Conservation (phyloP, 2,329 filamentous ascomycete species). For the Colletotrichum trifolii region DNA sequence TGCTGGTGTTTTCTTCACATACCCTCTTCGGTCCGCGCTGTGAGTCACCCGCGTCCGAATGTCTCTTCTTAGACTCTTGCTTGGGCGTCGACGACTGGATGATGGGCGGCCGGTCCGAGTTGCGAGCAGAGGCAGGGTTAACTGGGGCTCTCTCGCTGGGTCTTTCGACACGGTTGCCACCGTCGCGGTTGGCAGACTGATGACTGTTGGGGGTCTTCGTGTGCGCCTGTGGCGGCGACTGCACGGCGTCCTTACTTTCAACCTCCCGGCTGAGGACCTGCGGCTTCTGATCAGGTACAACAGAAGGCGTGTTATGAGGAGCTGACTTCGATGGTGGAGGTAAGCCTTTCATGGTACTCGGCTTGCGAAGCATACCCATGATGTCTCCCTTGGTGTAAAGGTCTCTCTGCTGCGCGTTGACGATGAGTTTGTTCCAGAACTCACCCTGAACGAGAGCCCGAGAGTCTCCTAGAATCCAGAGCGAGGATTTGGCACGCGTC, state of each 20-base stretch:
- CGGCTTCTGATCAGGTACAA: background rate
- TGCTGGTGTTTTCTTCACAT: constrained; percentile 41
- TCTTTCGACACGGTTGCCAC: constrained; percentile 38
- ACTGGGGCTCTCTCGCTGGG: constrained; percentile 45
- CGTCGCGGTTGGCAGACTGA: background rate
- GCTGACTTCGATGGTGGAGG: constrained; percentile 42
- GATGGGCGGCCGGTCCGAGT: constrained; percentile 44
- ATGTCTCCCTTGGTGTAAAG: constrained; percentile 79
- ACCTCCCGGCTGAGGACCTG: constrained; percentile 28
- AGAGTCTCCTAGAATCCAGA: constrained; percentile 97
- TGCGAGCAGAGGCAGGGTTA: constrained; percentile 26
- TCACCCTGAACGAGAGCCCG: constrained; percentile 86
- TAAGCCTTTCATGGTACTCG: constrained; percentile 45
- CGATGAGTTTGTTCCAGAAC: constrained; percentile 89
- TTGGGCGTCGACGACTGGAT: constrained; percentile 51
- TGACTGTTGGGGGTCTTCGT: constrained; percentile 14
- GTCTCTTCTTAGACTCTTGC: constrained; percentile 53
- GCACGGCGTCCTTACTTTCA: constrained; percentile 33
- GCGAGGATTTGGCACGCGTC: constrained; percentile 93
- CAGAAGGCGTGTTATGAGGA: constrained; percentile 34
- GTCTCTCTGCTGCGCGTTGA: constrained; percentile 79
- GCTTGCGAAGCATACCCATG: constrained; percentile 58
- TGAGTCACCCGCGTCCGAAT: constrained; percentile 51
- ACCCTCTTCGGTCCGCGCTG: constrained; percentile 54
- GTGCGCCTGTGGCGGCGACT: background rate